A percentile compares a stretch with the other conserved stretches of the same genome.
phyloP scores from a whole-genome alignment of 495 filamentous ascomycete species.

The Talaromyces ruber region DNA sequence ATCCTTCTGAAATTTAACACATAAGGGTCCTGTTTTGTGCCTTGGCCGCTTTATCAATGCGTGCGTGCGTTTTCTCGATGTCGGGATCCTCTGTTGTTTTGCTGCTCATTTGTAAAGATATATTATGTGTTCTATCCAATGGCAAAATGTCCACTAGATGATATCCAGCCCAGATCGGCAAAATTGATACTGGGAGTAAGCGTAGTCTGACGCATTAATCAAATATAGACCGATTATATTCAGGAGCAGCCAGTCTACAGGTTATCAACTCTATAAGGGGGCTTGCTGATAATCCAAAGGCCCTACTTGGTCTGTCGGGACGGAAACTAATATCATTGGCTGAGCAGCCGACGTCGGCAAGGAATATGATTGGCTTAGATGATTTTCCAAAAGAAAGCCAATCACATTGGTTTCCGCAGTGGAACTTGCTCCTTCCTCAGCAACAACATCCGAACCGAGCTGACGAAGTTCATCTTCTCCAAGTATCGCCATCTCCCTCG shows the following conservation, averaged over 20 bases:
- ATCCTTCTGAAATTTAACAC: conserved; percentile 55
- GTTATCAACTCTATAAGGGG: neutral
- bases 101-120: conserved; percentile 12
- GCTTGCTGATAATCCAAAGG: neutral
- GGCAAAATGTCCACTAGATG: neutral
- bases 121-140: neutral
- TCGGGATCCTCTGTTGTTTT: conserved; percentile 33
- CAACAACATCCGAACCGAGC: neutral
- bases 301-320: neutral
- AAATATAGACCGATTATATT: neutral
- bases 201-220: neutral
- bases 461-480: neutral
- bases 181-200: neutral
- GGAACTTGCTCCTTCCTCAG: neutral
- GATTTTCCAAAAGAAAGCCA: no score
- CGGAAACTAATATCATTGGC: neutral
- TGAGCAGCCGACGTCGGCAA: neutral
- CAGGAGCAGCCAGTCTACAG: neutral
- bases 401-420: neutral
- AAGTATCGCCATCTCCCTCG: no score
- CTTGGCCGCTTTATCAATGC: conserved; percentile 19
- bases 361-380: no score
- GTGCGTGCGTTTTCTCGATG: conserved; percentile 33
- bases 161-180: neutral
- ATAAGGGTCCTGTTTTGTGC: conserved; percentile 57